Conservation (phyloP, 768 basidiomycete genomes). For the Lentinula sp. region DNA sequence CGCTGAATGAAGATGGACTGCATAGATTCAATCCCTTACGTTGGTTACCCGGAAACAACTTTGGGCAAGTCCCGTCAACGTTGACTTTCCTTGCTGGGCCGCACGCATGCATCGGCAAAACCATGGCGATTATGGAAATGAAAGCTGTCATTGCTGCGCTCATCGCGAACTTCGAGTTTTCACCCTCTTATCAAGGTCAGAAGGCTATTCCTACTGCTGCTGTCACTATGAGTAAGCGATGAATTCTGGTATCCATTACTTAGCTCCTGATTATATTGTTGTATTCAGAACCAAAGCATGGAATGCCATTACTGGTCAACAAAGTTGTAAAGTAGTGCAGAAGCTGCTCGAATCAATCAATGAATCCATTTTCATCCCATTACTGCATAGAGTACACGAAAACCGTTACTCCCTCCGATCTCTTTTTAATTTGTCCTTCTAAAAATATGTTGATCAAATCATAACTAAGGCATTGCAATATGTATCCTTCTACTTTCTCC, state of each 20-base stretch:
- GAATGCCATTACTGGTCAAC: not conserved
- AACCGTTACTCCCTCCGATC: no score
- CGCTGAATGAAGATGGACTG: not conserved
- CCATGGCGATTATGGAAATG: slow-evolving; percentile 22
- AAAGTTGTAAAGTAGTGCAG: not conserved
- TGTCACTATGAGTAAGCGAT: slow-evolving; percentile 19
- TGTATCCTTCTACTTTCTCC: no score
- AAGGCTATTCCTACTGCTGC: slow-evolving; percentile 16
- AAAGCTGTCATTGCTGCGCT: slow-evolving; percentile 18
- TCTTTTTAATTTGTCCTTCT: no score
- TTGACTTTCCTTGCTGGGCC: slow-evolving; percentile 19
- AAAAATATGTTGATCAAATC: no score
- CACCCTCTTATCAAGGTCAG: slow-evolving; percentile 16
- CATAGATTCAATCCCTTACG: not conserved
- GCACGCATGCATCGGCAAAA: slow-evolving; percentile 21
- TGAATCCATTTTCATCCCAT: no score
- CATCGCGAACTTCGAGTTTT: slow-evolving; percentile 16
- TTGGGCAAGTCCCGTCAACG: not conserved
- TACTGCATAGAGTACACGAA: no score
- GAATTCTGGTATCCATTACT: not conserved
- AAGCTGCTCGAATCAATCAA: no score
- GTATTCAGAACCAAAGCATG: not conserved
- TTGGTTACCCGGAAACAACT: not conserved
- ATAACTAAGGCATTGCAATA: no score
- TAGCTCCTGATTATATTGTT: not conserved